Base-by-base conservation (phyloP, 2,329 filamentous ascomycete genomes). In the Cordyceps tenuipes region DNA sequence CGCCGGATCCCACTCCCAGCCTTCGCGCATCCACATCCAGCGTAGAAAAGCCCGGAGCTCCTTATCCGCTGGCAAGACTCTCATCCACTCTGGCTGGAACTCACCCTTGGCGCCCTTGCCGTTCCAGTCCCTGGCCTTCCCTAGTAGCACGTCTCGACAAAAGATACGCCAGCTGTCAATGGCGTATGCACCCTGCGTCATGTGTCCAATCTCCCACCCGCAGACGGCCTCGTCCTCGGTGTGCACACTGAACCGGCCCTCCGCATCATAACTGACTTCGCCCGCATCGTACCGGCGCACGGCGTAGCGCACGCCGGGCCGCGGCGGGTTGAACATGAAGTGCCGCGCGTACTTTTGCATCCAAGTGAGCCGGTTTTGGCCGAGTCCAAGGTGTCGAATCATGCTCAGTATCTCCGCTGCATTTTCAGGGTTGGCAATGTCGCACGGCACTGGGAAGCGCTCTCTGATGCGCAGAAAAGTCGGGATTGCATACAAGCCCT, bases 121-220 rank as follows among this genome's bases (percentile, higher is more conserved):
- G 66, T 84, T 86, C 82, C 87, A 90, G 63, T 86, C 83, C 10
- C 74, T 70, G 1, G 87, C 84, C 19, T 85, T 72, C 0, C 85
- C 87, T 8, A 91, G 81, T 26, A 96, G 72, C 36, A 81, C 78
- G 70, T 97, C 92, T 1, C 92, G 84, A 70, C 91, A 96, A 72
- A 97, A 97, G 64, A 97, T 96, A 3, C 92, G 84, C 89, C 91
- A 97, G 68, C 88, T 92, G 72, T 97, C 92, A 53, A 93, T 77
- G 0, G 90, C 89, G 71, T 97, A 97, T 1, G 84, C 79, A 17
- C 91, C 90, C 58, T 90, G 86, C 0, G 90, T 91, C 61, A 97
- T 76, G 71, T 96, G 90, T 0, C 88, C 91, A 62, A 96, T 88
- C 68, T 97, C 92, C 86, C 91, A 95, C 0, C 82, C 81, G 12